Evolutionary conservation across 1,284 basidiomycete genomes (phyloP), one percentile per base, ranked within the genome.

Genomic region (Ganoderma sinense): DNA sequence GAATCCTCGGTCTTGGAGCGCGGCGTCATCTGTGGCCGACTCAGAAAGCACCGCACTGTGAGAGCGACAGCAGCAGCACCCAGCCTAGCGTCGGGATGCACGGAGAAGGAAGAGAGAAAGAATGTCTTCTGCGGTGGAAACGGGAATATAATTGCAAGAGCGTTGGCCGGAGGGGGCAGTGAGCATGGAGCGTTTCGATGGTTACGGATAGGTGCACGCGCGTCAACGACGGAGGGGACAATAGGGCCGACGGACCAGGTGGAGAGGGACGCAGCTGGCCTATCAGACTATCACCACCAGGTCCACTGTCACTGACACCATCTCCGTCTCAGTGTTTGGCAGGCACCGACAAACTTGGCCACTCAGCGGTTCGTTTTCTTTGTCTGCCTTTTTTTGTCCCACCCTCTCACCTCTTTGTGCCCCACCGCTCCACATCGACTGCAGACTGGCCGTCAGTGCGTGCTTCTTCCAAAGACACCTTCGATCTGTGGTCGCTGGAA

Each of bases 401-500:
- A 51, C 65, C 67, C 64, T 60, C 65, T 40, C 61, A 36, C 66
- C 45, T 45, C 71, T 67, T 62, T 68, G 66, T 60, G 62, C 62
- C 53, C 29, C 53, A 33, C n/a, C 40, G 26, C 26, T 55, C 29
- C 26, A 29, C 29, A 26, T 62, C 60, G 53, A n/a, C 62, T 64
- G 39, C 70, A 71, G 65, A 55, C 58, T 62, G 68, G 63, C 65
- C 20, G 62, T 29, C 59, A 62, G 55, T 41, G 56, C 48, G 63
- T 26, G 31, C 60, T 58, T 64, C 60, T 29, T 67, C 65, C 64
- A 41, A 41, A 39, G 29, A 39, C 59, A 33, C 41, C 53, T 48
- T 62, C 69, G 20, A 40, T 67, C 70, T 53, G 69, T 74, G 73
- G 73, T 74, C 70, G 70, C 73, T 69, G 73, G 73, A 65, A 71